These are phyloP conservation scores for Blastocystis sp. DNA, from an alignment of 352 stramenopile genomes.

Conservation along the genomic window DNA sequence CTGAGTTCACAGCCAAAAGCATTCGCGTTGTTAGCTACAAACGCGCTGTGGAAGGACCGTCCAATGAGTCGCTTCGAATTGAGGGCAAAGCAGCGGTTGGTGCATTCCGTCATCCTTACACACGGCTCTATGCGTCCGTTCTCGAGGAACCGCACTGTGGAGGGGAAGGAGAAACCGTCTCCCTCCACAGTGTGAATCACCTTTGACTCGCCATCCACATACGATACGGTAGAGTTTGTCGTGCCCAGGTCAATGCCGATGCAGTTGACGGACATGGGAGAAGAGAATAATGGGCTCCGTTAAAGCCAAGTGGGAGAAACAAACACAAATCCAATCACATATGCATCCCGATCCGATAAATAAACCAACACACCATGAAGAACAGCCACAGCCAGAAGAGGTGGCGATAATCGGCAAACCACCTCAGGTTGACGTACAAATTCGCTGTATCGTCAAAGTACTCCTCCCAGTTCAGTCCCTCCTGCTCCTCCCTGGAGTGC, in stretches of 20 bases:
- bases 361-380: slow-evolving; percentile 13
- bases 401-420: slow-evolving; percentile 32
- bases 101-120: not conserved
- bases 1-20: not conserved
- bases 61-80: slow-evolving; percentile 59
- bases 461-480: slow-evolving; percentile 41
- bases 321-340: slow-evolving; percentile 41
- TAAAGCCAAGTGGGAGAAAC: not conserved
- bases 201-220: not conserved
- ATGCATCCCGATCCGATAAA: slow-evolving; percentile 55
- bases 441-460: slow-evolving; percentile 49
- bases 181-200: not conserved
- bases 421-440: slow-evolving; percentile 42
- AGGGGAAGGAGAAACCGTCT: not conserved
- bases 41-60: slow-evolving; percentile 3
- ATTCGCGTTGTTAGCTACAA: not conserved
- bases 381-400: slow-evolving; percentile 34
- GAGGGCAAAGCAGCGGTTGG: not conserved
- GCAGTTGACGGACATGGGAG: not conserved
- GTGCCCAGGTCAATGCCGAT: slow-evolving; percentile 52
- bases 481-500: not conserved
- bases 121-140: not conserved
- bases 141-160: not conserved
- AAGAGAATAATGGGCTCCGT: too few relatives aligned
- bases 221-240: slow-evolving; percentile 10